Evolutionary conservation across 108 stramenopile genomes (phyloP).

Genomic region (Seminavis robusta): DNA sequence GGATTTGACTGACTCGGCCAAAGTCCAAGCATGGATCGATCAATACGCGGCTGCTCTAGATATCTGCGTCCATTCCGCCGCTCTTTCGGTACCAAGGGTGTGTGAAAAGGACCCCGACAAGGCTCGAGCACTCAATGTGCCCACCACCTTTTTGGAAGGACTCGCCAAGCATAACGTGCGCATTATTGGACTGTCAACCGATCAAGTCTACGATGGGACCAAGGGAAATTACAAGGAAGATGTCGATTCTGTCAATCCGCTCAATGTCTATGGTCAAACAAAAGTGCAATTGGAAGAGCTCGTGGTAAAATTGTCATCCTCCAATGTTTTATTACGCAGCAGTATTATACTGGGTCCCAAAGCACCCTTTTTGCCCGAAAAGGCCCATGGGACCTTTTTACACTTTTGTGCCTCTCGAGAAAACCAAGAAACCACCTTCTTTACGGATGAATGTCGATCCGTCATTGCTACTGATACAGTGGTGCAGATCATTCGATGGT

Average conservation of each 20-base stretch:
- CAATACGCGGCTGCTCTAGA: constrained; percentile 29
- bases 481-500: constrained; percentile 27
- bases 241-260: constrained; percentile 26
- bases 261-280: constrained; percentile 68
- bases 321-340: constrained; percentile 44
- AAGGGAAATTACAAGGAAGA: constrained; percentile 43
- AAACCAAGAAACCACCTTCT: constrained; percentile 37
- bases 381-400: constrained; percentile 64
- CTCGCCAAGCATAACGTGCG: constrained; percentile 2
- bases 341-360: constrained; percentile 70
- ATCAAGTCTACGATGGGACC: constrained; percentile 77
- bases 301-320: background rate
- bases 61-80: constrained; percentile 71
- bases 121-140: constrained; percentile 53
- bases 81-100: constrained; percentile 45
- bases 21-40: constrained; percentile 1
- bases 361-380: constrained; percentile 28
- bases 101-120: constrained; percentile 49
- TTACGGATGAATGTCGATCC: constrained; percentile 59
- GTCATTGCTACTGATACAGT: constrained; percentile 53
- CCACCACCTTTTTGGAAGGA: constrained; percentile 34
- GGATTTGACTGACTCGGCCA: constrained; percentile 23
- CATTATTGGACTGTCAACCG: constrained; percentile 70
- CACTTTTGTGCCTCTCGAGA: constrained; percentile 52
- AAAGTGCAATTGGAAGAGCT: constrained; percentile 66